A percentile compares a stretch with the other conserved stretches of the same genome.
Evolutionary conservation across 2,329 filamentous ascomycete genomes (phyloP).

Genomic region (Bertia moriformis): DNA sequence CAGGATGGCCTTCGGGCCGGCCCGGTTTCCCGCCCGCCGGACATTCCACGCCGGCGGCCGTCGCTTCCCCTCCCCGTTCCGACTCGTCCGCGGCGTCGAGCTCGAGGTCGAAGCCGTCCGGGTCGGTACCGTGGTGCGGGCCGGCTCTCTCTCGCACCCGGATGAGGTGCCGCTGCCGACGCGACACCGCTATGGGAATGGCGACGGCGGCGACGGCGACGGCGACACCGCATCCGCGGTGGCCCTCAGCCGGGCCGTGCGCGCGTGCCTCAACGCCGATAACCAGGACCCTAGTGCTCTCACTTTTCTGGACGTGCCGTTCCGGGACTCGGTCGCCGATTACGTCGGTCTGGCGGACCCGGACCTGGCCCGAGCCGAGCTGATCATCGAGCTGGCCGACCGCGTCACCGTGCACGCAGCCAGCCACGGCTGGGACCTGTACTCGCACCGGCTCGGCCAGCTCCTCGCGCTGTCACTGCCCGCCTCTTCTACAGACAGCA

Average conservation of each 20-base stretch:
- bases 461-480: no score
- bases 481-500: no score
- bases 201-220: no score
- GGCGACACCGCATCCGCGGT: no score
- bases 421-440: neutral
- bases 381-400: neutral
- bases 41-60: neutral
- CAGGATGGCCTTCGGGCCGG: no score
- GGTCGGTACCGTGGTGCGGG: neutral
- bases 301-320: neutral
- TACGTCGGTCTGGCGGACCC: neutral
- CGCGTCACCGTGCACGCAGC: neutral
- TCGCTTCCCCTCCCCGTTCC: neutral
- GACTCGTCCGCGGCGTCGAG: neutral
- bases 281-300: neutral
- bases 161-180: neutral
- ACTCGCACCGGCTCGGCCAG: neutral
- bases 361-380: neutral
- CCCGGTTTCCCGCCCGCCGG: neutral
- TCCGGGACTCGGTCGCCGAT: neutral
- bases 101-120: neutral
- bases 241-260: neutral
- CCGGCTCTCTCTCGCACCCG: neutral
- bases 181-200: neutral
- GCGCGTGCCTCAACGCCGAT: neutral